These are phyloP conservation scores for Acarospora socialis DNA, from an alignment of 2,329 filamentous ascomycete genomes.

Conservation along the genomic window DNA sequence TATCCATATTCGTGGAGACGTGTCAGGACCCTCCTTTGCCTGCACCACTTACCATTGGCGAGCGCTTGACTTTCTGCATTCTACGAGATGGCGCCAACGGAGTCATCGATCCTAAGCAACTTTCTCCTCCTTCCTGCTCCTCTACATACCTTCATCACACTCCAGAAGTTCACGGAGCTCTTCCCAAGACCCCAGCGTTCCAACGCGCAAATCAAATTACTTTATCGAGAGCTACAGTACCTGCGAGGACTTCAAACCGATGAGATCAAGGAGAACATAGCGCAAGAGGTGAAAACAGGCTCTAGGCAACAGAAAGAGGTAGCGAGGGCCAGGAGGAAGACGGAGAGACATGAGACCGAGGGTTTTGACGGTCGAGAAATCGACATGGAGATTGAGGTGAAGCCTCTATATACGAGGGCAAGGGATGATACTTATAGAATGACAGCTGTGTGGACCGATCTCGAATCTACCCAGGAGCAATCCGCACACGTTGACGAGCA, in stretches of 20 bases:
- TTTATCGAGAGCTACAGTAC: constrained; percentile 69
- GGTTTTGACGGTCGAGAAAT: constrained; percentile 25
- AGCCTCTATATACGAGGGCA: constrained; percentile 10
- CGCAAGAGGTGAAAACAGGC: constrained; percentile 40
- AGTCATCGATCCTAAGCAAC: constrained; percentile 58
- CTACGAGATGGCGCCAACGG: constrained; percentile 59
- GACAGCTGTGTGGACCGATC: constrained; percentile 44
- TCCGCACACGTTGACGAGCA: constrained; percentile 47
- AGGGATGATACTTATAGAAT: constrained; percentile 1
- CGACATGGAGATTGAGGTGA: constrained; percentile 31
- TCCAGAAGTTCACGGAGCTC: constrained; percentile 60
- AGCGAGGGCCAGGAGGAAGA: background rate
- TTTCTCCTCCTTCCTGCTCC: constrained; percentile 67
- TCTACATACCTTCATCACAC: constrained; percentile 57
- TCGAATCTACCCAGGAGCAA: constrained; percentile 30
- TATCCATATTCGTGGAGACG: too few relatives aligned
- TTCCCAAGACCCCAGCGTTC: constrained; percentile 56
- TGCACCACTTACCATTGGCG: constrained; percentile 9
- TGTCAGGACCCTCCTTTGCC: constrained; percentile 5
- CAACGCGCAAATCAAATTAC: constrained; percentile 50
- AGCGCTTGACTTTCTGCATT: constrained; percentile 4
- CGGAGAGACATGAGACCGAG: constrained; percentile 20
- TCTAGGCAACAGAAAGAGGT: background rate
- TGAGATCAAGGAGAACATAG: constrained; percentile 49
- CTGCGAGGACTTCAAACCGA: constrained; percentile 58